Base-by-base conservation (phyloP, 2,329 filamentous ascomycete genomes). In the Phyllachora maydis region DNA sequence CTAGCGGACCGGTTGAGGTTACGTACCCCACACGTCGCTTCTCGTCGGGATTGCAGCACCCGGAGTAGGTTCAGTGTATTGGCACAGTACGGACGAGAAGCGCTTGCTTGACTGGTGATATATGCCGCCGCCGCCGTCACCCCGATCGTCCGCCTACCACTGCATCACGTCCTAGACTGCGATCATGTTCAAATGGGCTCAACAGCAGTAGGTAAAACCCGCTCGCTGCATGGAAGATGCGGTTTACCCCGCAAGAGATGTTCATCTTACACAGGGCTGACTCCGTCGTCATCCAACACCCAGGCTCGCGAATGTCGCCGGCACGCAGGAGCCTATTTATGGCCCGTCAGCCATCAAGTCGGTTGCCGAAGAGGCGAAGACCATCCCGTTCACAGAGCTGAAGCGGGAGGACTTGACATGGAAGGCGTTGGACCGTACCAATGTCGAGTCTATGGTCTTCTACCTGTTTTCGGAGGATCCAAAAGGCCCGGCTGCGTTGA, bases 271-370 rank as follows among this genome's bases (percentile, higher is more conserved):
- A 8, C 22, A 25, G 24, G 19, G 24, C 31, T 37, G 31, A 38
- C 37, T 28, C 26, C 33, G 22, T 25, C 19, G 14, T 25, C 29
- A n/a, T n/a, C n/a, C n/a, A n/a, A n/a, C n/a, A n/a, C 27, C 33
- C 37, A 73, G 65, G 47, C 50, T 74, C 51, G 66, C 63, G 48
- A 61, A 83, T 50, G 82, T 92, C 46, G 82, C 83, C 44, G 83
- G 90, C 52, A 95, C 85, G 26, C 77, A 91, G 50, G 83, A 93
- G 61, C 85, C 85, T 43, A 77, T 90, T 52, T 93, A 98, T 49
- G 88, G 88, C 34, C 72, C 85, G 23, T 65, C 70, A 6, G 85
- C 83, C 39, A 79, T 95, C 49, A 74, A 68, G 43, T 73, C 83
- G 12, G 81, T 98, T 34, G 71, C 77, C 33, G 64, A 75, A 40